A percentile compares a stretch with the other conserved stretches of the same genome.
Evolutionary conservation across 2,329 filamentous ascomycete genomes (phyloP).

Genomic region (Exophiala spinifera): DNA sequence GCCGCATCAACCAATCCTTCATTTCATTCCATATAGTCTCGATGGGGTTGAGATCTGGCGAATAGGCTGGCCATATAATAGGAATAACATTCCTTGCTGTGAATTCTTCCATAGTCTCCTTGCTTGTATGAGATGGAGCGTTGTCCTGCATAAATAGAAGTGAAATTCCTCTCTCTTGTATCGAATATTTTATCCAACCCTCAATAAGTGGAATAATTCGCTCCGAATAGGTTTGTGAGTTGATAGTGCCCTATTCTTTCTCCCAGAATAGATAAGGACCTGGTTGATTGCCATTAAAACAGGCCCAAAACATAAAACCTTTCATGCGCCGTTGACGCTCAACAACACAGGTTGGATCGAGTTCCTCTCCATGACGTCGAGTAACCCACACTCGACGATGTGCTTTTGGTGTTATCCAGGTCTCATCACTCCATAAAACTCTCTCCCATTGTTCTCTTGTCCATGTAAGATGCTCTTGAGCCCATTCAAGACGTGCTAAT

Average conservation of each 20-base stretch:
- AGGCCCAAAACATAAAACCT: slow-evolving; percentile 35
- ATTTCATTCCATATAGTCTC: slow-evolving; percentile 24
- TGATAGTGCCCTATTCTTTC: slow-evolving; percentile 34
- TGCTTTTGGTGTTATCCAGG: slow-evolving; percentile 17
- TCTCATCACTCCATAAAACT: slow-evolving; percentile 29
- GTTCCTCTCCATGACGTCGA: slow-evolving; percentile 23
- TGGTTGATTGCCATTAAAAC: slow-evolving; percentile 30
- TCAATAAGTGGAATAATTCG: not conserved
- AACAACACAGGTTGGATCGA: slow-evolving; percentile 28
- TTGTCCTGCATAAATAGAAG: slow-evolving; percentile 25
- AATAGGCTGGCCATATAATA: slow-evolving; percentile 18
- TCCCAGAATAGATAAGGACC: slow-evolving; percentile 33
- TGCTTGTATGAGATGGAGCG: slow-evolving; percentile 6
- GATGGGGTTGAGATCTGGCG: slow-evolving; percentile 24
- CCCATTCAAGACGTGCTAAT: not conserved
- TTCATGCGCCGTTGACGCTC: slow-evolving; percentile 23
- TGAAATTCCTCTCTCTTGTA: not conserved
- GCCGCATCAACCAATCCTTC: slow-evolving; percentile 14
- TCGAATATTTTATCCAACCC: slow-evolving; percentile 12
- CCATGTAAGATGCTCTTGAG: not conserved
- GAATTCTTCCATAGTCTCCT: too few relatives aligned
- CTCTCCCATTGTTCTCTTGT: slow-evolving; percentile 4
- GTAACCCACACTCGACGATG: slow-evolving; percentile 24
- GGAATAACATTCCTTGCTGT: not conserved
- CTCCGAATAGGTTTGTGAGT: slow-evolving; percentile 26